phyloP scores from a whole-genome alignment of 495 filamentous ascomycete species.

The Aspergillus egyptiacus region DNA sequence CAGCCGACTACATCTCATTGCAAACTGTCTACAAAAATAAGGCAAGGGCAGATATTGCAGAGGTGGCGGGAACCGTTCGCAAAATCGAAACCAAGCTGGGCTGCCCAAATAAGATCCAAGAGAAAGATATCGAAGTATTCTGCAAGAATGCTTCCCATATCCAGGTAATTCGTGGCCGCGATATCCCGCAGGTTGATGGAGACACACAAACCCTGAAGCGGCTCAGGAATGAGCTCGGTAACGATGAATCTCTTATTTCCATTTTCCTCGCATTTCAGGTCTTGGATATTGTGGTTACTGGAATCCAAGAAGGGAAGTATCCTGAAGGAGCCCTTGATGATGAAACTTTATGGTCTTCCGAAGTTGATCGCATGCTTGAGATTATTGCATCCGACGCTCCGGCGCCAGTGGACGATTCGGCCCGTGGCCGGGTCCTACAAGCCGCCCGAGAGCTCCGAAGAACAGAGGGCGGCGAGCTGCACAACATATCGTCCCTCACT shows the following conservation, averaged over 20 bases:
- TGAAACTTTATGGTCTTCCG: constrained; percentile 31
- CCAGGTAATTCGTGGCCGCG: constrained; percentile 68
- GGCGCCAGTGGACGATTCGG: constrained; percentile 33
- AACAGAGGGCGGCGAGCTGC: constrained; percentile 79
- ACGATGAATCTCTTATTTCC: constrained; percentile 60
- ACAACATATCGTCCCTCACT: constrained; percentile 86
- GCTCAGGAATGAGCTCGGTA: constrained; percentile 28
- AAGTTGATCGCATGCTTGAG: constrained; percentile 38
- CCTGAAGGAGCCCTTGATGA: constrained; percentile 27
- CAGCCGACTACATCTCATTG: constrained; percentile 81
- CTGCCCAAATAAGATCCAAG: constrained; percentile 47
- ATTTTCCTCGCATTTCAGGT: constrained; percentile 72
- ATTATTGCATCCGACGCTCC: constrained; percentile 45
- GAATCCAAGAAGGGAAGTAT: constrained; percentile 28
- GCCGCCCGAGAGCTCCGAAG: constrained; percentile 63
- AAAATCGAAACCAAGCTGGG: constrained; percentile 50
- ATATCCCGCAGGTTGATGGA: constrained; percentile 42
- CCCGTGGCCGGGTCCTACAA: constrained; percentile 40
- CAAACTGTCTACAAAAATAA: constrained; percentile 94
- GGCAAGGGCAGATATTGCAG: constrained; percentile 69
- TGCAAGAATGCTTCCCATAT: constrained; percentile 95
- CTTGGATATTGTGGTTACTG: constrained; percentile 47
- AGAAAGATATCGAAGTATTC: constrained; percentile 82
- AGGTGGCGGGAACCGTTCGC: constrained; percentile 68
- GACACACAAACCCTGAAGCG: constrained; percentile 29